Conservation (phyloP, 208 protist genomes). For the Tritrichomonas musculus region DNA sequence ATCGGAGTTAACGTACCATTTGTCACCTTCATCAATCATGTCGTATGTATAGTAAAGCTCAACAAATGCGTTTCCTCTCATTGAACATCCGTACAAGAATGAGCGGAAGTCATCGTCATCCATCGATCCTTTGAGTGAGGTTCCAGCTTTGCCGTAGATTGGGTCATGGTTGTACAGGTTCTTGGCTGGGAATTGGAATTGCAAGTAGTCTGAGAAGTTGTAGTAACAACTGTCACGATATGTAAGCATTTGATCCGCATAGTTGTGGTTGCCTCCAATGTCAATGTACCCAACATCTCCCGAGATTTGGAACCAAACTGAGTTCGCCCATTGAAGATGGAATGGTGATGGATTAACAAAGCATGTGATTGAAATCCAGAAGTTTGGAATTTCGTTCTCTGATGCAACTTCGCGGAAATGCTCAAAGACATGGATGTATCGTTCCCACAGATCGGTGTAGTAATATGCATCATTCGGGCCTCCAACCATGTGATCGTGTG, state of each 20-base stretch:
- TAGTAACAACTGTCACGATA: neutral
- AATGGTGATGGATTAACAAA: slow-evolving; percentile 16
- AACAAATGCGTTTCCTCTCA: neutral
- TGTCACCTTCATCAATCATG: neutral
- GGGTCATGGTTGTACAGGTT: neutral
- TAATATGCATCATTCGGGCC: neutral
- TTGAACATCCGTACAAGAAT: neutral
- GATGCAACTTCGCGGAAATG: neutral
- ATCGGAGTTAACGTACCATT: neutral
- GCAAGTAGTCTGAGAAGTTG: slow-evolving; percentile 17
- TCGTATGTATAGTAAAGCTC: neutral
- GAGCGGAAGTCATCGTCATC: neutral
- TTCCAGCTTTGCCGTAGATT: neutral
- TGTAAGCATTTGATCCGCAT: slow-evolving; percentile 6
- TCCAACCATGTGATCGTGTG: neutral
- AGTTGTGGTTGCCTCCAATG: neutral
- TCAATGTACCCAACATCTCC: neutral
- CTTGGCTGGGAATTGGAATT: neutral
- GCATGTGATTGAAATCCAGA: slow-evolving; percentile 18
- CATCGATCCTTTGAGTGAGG: neutral
- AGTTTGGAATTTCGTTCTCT: neutral
- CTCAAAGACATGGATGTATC: neutral
- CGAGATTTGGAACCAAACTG: neutral
- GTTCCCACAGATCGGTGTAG: neutral
- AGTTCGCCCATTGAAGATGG: slow-evolving; percentile 10